Conservation (phyloP, 768 basidiomycete genomes). For the Leucosporidium creatinivorum region DNA sequence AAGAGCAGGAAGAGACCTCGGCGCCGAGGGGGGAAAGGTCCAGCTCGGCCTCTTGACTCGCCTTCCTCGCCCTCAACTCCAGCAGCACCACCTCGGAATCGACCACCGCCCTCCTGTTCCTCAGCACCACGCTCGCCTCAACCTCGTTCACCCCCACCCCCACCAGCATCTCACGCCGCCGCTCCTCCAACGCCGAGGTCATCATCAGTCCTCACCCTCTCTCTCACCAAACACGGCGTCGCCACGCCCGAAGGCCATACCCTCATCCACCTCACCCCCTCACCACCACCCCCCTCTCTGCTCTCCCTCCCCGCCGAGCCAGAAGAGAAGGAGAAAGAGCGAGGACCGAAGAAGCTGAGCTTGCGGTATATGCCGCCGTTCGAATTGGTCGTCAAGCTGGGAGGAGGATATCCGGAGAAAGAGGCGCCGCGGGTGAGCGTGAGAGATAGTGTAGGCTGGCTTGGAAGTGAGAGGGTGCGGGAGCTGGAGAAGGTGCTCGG, state of each 20-base stretch:
- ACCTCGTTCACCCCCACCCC: not conserved
- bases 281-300: not conserved
- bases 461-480: not conserved
- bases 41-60: too few relatives aligned
- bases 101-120: not conserved
- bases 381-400: not conserved
- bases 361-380: constrained; percentile 16
- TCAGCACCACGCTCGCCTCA: not conserved
- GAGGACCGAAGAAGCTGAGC: not conserved
- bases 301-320: not conserved
- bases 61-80: not conserved
- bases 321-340: too few relatives aligned
- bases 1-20: not conserved
- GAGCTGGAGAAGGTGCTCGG: not conserved
- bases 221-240: too few relatives aligned
- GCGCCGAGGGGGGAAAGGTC: not conserved
- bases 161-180: not conserved
- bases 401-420: constrained; percentile 10
- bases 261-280: not conserved
- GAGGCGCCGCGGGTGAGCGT: constrained; percentile 1
- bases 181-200: not conserved
- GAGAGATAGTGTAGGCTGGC: not conserved
- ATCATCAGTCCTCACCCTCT: too few relatives aligned
- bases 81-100: not conserved
- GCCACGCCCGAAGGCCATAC: too few relatives aligned